Conservation (phyloP, 1,139 yeast species). For the Taphrina flavorubra region DNA sequence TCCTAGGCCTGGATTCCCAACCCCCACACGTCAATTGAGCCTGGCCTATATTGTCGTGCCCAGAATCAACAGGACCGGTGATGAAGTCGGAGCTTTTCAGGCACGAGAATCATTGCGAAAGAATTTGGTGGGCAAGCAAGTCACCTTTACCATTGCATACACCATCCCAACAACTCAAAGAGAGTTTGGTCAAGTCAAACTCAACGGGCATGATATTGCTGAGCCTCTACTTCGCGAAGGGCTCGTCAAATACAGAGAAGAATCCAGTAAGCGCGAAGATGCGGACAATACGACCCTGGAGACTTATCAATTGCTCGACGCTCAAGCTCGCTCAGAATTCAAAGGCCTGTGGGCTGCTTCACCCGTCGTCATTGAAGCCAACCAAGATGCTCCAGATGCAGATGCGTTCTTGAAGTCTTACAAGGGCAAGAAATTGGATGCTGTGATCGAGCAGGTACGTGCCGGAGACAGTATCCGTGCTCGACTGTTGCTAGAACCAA, state of each 20-base stretch:
- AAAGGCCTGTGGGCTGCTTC: conserved; percentile 27
- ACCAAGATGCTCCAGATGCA: conserved; percentile 14
- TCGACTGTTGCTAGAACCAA: conserved; percentile 58
- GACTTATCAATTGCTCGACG: conserved; percentile 12
- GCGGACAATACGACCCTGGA: conserved; percentile 13
- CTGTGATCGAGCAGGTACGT: conserved; percentile 75
- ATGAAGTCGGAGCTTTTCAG: conserved; percentile 48
- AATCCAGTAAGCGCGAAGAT: conserved; percentile 7
- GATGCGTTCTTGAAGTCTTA: conserved; percentile 1
- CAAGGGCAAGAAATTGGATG: conserved; percentile 50
- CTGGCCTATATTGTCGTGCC: conserved; percentile 42
- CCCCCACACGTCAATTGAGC: conserved; percentile 25
- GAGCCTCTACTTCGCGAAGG: conserved; percentile 16
- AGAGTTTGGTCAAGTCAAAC: conserved; percentile 25
- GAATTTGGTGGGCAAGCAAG: conserved; percentile 71
- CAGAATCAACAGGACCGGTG: conserved; percentile 32
- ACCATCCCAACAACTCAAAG: conserved; percentile 12
- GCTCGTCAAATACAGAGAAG: conserved; percentile 5
- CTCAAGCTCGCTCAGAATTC: conserved; percentile 21
- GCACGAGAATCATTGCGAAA: conserved; percentile 77
- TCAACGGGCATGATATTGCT: conserved; percentile 21
- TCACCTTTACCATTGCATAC: conserved; percentile 48
- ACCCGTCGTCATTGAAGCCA: conserved; percentile 4
- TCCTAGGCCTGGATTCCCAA: conserved; percentile 28
- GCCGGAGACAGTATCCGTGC: conserved; percentile 76